Conservation (phyloP, 1,139 yeast species). For the Suhomyces terraborum region DNA sequence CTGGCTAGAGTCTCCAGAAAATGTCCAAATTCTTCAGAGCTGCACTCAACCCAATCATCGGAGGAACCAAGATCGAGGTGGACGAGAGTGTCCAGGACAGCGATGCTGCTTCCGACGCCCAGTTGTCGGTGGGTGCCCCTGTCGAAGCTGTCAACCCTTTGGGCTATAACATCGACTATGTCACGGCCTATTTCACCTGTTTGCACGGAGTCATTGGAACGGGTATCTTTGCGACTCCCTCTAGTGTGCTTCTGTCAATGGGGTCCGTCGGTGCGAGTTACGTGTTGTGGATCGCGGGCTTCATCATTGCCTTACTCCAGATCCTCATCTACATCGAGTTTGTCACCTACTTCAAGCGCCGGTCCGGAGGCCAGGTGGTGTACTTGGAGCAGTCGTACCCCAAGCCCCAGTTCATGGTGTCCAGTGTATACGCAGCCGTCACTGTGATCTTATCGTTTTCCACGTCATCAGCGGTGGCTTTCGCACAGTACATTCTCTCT, state of each 20-base stretch:
- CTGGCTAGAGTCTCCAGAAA: neutral
- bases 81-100: neutral
- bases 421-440: conserved; percentile 46
- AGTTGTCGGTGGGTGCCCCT: conserved; percentile 37
- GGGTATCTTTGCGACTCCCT: conserved; percentile 49
- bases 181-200: conserved; percentile 34
- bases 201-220: conserved; percentile 49
- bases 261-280: conserved; percentile 48
- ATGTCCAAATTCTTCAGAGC: conserved; percentile 8
- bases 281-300: conserved; percentile 44
- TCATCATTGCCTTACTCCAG: conserved; percentile 37
- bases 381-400: conserved; percentile 48
- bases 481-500: conserved; percentile 39
- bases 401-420: conserved; percentile 40
- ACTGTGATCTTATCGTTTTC: conserved; percentile 41
- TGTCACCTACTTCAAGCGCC: conserved; percentile 38
- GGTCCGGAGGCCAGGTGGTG: conserved; percentile 48
- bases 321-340: conserved; percentile 40
- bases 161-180: conserved; percentile 38
- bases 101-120: conserved; percentile 17
- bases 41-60: conserved; percentile 8
- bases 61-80: conserved; percentile 1
- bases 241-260: conserved; percentile 34
- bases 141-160: conserved; percentile 41
- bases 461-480: conserved; percentile 46